Conservation (phyloP, 225 moss, liverwort and hornwort genomes). For the Thuidium tamariscinum region DNA sequence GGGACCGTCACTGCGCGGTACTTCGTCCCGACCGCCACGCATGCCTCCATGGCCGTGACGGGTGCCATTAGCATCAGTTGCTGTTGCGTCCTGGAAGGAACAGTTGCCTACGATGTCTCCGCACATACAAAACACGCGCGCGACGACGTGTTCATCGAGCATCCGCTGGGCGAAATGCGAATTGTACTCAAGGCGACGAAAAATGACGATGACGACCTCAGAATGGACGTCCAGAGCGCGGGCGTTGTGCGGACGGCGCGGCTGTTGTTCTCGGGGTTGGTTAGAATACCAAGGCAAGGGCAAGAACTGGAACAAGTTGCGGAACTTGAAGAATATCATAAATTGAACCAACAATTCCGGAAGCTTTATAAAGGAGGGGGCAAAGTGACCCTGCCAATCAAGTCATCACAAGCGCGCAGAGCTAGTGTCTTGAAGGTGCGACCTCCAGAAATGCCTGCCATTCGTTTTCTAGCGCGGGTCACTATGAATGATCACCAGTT, state of each 20-base stretch:
- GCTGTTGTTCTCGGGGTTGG: conserved; percentile 31
- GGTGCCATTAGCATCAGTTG: conserved; percentile 47
- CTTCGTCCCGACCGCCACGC: conserved; percentile 36
- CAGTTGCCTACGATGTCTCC: conserved; percentile 18
- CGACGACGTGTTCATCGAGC: conserved; percentile 17
- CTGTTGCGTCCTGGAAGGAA: conserved; percentile 25
- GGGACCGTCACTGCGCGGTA: conserved; percentile 37
- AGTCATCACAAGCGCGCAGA: not conserved
- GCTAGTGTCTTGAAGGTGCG: not conserved
- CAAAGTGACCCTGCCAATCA: not conserved
- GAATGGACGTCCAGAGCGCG: conserved; percentile 13
- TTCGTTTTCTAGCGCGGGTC: not conserved
- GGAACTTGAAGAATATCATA: not conserved
- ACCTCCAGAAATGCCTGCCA: not conserved
- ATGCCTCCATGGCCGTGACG: conserved; percentile 52
- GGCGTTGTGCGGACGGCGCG: conserved; percentile 33
- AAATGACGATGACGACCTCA: not conserved
- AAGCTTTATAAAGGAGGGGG: not conserved
- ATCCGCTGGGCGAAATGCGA: conserved; percentile 4
- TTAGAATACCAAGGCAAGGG: not conserved
- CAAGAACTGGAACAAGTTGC: not conserved
- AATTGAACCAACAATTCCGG: not conserved
- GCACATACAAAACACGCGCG: not conserved
- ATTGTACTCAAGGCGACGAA: not conserved
- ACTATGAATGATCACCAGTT: not conserved